Percentiles rank a stretch among this genome's conserved stretches.
phyloP scores from a whole-genome alignment of 306 rosid species.

The Gastrolobium villosum region DNA sequence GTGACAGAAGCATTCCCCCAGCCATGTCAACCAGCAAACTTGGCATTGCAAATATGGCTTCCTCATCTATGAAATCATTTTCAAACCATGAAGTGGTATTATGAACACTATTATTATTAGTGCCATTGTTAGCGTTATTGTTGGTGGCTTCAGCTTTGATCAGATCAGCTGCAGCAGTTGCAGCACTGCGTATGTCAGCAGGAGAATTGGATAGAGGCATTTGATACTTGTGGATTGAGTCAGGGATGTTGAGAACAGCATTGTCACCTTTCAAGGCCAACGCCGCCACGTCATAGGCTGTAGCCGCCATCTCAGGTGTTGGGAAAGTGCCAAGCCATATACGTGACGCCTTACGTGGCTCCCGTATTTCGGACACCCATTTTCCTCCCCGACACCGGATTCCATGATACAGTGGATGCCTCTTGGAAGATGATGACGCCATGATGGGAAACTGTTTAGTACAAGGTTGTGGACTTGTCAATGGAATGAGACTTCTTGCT shows the following conservation, averaged over 20 bases:
- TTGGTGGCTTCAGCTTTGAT: constrained; percentile 15
- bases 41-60: constrained; percentile 79
- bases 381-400: constrained; percentile 73
- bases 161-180: constrained; percentile 60
- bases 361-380: constrained; percentile 88
- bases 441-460: constrained; percentile 21
- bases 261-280: constrained; percentile 70
- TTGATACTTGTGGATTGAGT: constrained; percentile 43
- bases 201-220: constrained; percentile 63
- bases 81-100: constrained; percentile 12
- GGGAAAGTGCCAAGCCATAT: constrained; percentile 89
- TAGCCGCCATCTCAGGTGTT: constrained; percentile 82
- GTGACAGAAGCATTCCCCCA: constrained; percentile 81
- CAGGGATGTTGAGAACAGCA: constrained; percentile 70
- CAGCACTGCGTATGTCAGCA: constrained; percentile 70
- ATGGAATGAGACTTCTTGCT: not conserved
- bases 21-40: constrained; percentile 84
- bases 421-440: constrained; percentile 59
- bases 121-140: not conserved
- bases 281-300: constrained; percentile 80
- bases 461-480: no score
- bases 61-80: constrained; percentile 73
- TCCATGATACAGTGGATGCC: constrained; percentile 67
- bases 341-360: constrained; percentile 77
- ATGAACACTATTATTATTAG: not conserved